A percentile compares a stretch with the other conserved stretches of the same genome.
Evolutionary conservation across 2,329 filamentous ascomycete genomes (phyloP).

Genomic region (Colletotrichum kahawae): DNA sequence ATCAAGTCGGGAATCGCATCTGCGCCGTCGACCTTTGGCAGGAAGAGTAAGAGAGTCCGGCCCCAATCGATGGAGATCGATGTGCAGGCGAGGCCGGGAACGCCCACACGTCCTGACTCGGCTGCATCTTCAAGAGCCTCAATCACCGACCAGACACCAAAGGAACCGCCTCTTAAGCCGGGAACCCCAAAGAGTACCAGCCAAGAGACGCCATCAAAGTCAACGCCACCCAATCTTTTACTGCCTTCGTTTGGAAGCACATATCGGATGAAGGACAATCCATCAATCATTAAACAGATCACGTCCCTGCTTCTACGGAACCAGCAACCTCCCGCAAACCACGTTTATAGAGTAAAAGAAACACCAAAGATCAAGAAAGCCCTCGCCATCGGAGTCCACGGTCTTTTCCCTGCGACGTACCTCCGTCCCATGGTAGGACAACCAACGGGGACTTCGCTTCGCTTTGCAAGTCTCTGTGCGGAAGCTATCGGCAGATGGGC

Average conservation of each 20-base stretch:
- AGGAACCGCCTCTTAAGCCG: constrained; percentile 6
- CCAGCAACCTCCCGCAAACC: constrained; percentile 63
- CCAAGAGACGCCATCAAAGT: constrained; percentile 47
- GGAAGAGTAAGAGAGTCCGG: constrained; percentile 50
- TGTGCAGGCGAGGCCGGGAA: constrained; percentile 36
- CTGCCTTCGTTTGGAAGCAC: constrained; percentile 73
- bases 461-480: constrained; percentile 88
- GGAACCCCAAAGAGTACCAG: constrained; percentile 9
- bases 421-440: constrained; percentile 92
- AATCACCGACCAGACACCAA: constrained; percentile 27
- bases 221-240: constrained; percentile 62
- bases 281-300: constrained; percentile 74
- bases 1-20: constrained; percentile 29
- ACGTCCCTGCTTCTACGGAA: constrained; percentile 61
- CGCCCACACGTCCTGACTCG: constrained; percentile 35
- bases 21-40: constrained; percentile 31
- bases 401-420: constrained; percentile 86
- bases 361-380: constrained; percentile 80
- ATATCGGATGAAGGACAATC: constrained; percentile 69
- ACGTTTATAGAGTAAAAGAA: constrained; percentile 75
- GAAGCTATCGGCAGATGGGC: constrained; percentile 86
- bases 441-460: constrained; percentile 92
- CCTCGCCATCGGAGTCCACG: constrained; percentile 92
- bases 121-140: constrained; percentile 27
- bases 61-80: constrained; percentile 55